Evolutionary conservation across 176 grass and related monocot genomes (phyloP), one percentile per base, ranked within the genome.

Genomic region (Areca catechu): DNA sequence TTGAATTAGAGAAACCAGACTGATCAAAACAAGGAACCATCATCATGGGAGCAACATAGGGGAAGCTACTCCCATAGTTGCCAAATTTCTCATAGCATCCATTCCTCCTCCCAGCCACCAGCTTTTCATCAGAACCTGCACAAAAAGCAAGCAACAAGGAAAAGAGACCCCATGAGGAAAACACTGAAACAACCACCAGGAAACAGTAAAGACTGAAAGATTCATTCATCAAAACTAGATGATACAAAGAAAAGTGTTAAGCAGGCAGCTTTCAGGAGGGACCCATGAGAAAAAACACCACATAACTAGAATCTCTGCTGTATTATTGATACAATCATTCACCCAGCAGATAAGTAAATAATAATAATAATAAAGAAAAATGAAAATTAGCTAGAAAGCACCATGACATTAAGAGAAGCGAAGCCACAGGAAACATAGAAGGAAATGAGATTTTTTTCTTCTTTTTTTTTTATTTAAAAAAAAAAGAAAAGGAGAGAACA

Each of bases 51-150:
- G 43, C 37, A 22, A 5, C 15, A 17, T 14, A 2, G 15, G 20
- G 17, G 37, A 65, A 51, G 22, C 2, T 1, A 28, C 37, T 22
- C 17, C 22, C 62, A 3, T 2, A 12, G 20, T 65, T 21, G 12
- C 62, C 48, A 18, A 65, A 65, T 22, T 25, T 64, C 20, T n/a
- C 17, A 12, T 23, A 4, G 17, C n/a, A 24, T 48, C 47, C 15
- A 17, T 63, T 65, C 47, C 62, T 65, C 47, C 62, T 25, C 25
- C 22, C 21, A 51, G 62, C 22, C 48, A 27, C 37, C 15, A 65
- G 5, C 48, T 65, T 65, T 51, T 50, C 62, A 24, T 51, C 48
- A 51, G 48, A 65, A 20, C 30, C 60, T 62, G 16, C 34, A 16
- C 22, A 3, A 61, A n/a, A 47, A 3, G 3, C 5, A 17, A 4